Percentiles rank a stretch among this genome's conserved stretches.
These are phyloP conservation scores for Claviceps pazoutovae DNA, from an alignment of 2,329 filamentous ascomycete genomes.

Conservation along the genomic window DNA sequence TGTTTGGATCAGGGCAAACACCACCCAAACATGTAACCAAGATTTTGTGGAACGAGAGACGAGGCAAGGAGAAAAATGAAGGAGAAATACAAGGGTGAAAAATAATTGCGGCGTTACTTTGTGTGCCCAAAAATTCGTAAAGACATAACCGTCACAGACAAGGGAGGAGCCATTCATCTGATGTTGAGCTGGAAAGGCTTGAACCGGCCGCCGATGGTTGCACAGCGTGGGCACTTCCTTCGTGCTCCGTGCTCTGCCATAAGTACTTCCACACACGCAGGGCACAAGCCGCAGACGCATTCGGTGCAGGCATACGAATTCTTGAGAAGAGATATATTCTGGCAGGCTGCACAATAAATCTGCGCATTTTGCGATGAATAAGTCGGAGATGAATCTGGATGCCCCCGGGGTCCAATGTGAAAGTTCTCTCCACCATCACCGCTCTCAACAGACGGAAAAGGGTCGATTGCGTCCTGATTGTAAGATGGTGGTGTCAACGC, in stretches of 20 bases:
- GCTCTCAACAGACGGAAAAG: constrained; percentile 83
- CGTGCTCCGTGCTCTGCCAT: constrained; percentile 63
- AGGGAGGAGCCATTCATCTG: constrained; percentile 5
- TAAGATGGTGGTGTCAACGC: constrained; percentile 73
- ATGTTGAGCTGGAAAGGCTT: constrained; percentile 80
- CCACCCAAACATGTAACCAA: background rate
- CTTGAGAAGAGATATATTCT: constrained; percentile 59
- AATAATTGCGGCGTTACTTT: background rate
- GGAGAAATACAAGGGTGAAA: background rate
- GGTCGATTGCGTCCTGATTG: constrained; percentile 53
- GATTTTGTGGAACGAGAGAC: background rate
- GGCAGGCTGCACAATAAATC: constrained; percentile 86
- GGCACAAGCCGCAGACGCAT: constrained; percentile 87
- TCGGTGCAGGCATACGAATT: constrained; percentile 91
- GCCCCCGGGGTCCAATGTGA: constrained; percentile 51
- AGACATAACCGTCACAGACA: constrained; percentile 4
- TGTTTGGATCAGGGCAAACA: background rate
- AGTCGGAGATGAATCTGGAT: constrained; percentile 57
- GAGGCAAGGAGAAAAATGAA: background rate
- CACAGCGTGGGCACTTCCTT: constrained; percentile 66
- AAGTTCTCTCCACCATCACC: constrained; percentile 58
- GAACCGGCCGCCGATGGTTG: constrained; percentile 64
- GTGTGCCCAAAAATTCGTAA: background rate
- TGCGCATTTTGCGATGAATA: constrained; percentile 65
- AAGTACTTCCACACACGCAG: constrained; percentile 71